Conservation (phyloP, 148 eudicot species). For the Cornus suecica region DNA sequence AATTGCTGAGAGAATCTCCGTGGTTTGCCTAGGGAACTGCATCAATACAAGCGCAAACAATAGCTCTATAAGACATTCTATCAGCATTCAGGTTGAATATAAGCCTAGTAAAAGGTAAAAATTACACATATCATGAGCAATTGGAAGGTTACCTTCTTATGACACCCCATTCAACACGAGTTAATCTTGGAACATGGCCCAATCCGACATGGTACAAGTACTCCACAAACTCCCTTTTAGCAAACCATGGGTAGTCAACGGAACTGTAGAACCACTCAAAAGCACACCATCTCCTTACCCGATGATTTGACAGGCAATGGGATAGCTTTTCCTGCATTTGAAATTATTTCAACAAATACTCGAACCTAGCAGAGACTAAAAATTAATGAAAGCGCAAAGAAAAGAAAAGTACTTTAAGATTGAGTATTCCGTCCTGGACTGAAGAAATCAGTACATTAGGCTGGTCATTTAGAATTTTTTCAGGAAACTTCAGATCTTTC, state of each 20-base stretch:
- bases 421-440: constrained; percentile 28
- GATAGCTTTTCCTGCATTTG: constrained; percentile 56
- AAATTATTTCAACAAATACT: background rate
- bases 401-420: constrained; percentile 23
- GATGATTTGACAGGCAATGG: constrained; percentile 56
- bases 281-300: constrained; percentile 76
- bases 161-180: constrained; percentile 99
- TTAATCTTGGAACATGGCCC: constrained; percentile 95
- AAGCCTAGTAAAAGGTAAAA: background rate
- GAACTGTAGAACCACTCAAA: constrained; percentile 99
- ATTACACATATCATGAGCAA: background rate
- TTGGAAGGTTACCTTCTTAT: constrained; percentile 72
- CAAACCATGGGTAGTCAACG: constrained; percentile 99
- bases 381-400: background rate
- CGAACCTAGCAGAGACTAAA: background rate
- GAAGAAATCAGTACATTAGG: constrained; percentile 32
- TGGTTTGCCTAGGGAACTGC: constrained; percentile 97
- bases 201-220: constrained; percentile 93
- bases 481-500: constrained; percentile 36
- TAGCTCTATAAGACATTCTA: background rate
- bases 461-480: constrained; percentile 32
- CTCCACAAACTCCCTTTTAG: constrained; percentile 95
- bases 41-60: constrained; percentile 17
- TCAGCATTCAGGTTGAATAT: background rate
- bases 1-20: constrained; percentile 91